phyloP scores from a whole-genome alignment of 116 monocot genomes.

The Trichopus zeylanicus region DNA sequence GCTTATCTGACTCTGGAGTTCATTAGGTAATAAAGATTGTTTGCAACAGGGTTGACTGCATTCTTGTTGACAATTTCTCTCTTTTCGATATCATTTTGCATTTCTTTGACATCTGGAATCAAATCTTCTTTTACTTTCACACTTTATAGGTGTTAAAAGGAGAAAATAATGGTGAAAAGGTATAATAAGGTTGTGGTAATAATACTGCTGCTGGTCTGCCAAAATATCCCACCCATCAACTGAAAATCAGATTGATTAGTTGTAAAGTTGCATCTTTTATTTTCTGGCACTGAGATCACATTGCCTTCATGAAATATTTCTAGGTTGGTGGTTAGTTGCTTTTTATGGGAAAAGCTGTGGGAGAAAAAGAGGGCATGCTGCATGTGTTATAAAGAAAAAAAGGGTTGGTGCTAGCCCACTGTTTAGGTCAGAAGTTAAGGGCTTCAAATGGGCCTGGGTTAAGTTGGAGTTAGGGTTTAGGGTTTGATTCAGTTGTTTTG shows the following conservation, averaged over 20 bases:
- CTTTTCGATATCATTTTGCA: no score
- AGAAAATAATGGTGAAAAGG: not conserved
- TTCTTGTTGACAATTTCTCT: no score
- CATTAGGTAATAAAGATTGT: no score
- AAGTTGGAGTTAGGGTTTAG: no score
- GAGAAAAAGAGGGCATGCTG: conserved; percentile 8
- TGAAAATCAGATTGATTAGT: not conserved
- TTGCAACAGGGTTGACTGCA: no score
- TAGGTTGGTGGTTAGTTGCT: conserved; percentile 11
- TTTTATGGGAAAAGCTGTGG: conserved; percentile 14
- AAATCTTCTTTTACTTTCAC: no score
- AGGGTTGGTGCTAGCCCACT: not conserved
- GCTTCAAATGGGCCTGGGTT: no score
- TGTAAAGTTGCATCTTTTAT: conserved; percentile 13
- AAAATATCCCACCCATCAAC: not conserved
- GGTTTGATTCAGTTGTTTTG: no score
- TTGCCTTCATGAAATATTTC: not conserved
- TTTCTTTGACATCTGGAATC: no score
- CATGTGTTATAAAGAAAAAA: conserved; percentile 6
- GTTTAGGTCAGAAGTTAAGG: not conserved
- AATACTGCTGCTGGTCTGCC: conserved; percentile 9
- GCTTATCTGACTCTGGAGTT: no score
- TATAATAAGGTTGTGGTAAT: not conserved
- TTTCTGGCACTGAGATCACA: not conserved
- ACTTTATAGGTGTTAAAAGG: no score